These are phyloP conservation scores for Taphrina confusa DNA, from an alignment of 1,139 yeast genomes.

Conservation along the genomic window DNA sequence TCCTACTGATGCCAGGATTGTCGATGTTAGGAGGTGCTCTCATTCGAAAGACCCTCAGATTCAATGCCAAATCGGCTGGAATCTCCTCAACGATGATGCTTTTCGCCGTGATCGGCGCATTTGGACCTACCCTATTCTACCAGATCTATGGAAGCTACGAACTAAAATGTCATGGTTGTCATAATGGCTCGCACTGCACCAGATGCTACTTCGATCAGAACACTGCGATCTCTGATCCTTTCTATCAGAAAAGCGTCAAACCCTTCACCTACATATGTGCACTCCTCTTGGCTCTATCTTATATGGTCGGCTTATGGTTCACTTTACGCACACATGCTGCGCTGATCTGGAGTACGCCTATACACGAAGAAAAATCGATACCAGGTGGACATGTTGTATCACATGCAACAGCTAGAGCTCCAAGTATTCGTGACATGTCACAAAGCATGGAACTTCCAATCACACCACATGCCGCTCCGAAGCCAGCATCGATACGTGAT, in stretches of 20 bases:
- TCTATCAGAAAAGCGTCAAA: constrained; percentile 65
- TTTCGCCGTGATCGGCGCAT: constrained; percentile 78
- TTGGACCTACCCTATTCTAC: constrained; percentile 88
- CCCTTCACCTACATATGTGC: constrained; percentile 87
- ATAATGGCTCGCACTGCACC: constrained; percentile 53
- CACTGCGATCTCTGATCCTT: constrained; percentile 58
- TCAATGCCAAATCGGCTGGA: constrained; percentile 95
- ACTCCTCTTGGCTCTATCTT: constrained; percentile 73
- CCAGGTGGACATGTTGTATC: not conserved
- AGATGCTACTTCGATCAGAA: constrained; percentile 82
- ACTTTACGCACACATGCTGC: constrained; percentile 96
- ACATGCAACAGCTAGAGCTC: not conserved
- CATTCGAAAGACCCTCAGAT: constrained; percentile 85
- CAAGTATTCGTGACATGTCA: not conserved
- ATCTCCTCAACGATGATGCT: constrained; percentile 94
- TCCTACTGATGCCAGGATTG: constrained; percentile 82
- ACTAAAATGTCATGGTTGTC: constrained; percentile 63
- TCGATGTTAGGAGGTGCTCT: constrained; percentile 98
- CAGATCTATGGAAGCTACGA: constrained; percentile 90
- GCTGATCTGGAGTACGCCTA: constrained; percentile 82
- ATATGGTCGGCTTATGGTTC: constrained; percentile 86
- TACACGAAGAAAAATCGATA: constrained; percentile 42
- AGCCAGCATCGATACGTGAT: constrained; percentile 17
- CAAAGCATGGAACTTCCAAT: constrained; percentile 10
- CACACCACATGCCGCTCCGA: constrained; percentile 13